Evolutionary conservation across 2,329 filamentous ascomycete genomes (phyloP).

Genomic region (Cercospora nicotianae): DNA sequence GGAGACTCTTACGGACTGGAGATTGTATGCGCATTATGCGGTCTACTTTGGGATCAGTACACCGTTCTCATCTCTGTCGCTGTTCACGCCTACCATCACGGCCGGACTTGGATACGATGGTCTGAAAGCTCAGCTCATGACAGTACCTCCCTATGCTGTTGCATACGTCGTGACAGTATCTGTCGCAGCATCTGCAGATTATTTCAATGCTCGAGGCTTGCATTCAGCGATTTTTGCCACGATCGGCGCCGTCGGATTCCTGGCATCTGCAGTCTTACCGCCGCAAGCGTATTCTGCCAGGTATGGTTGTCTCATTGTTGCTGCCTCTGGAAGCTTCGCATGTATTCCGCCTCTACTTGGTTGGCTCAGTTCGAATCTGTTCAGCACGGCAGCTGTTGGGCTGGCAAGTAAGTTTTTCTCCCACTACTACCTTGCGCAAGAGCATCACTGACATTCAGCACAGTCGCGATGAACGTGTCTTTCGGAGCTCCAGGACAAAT

Average conservation of each 20-base stretch:
- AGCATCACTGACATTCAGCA: background rate
- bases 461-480: slow-evolving; percentile 63
- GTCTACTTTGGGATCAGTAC: slow-evolving; percentile 52
- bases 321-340: slow-evolving; percentile 65
- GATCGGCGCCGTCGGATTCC: slow-evolving; percentile 58
- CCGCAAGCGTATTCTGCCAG: slow-evolving; percentile 59
- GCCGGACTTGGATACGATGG: slow-evolving; percentile 61
- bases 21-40: slow-evolving; percentile 55
- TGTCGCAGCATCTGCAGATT: slow-evolving; percentile 60
- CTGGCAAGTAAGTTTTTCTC: slow-evolving; percentile 55
- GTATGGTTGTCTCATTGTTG: slow-evolving; percentile 71
- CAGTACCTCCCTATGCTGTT: slow-evolving; percentile 37
- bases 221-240: slow-evolving; percentile 53
- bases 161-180: slow-evolving; percentile 49
- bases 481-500: slow-evolving; percentile 70
- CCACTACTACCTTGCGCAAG: background rate
- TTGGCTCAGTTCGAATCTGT: slow-evolving; percentile 69
- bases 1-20: slow-evolving; percentile 51
- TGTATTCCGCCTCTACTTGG: slow-evolving; percentile 69
- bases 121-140: slow-evolving; percentile 46
- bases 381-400: slow-evolving; percentile 63
- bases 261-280: slow-evolving; percentile 64
- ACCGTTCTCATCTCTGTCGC: slow-evolving; percentile 31
- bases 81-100: slow-evolving; percentile 52
- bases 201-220: slow-evolving; percentile 57